Evolutionary conservation across 2,329 filamentous ascomycete genomes (phyloP), one percentile per base, ranked within the genome.

Genomic region (Hymenoscyphus scutula): DNA sequence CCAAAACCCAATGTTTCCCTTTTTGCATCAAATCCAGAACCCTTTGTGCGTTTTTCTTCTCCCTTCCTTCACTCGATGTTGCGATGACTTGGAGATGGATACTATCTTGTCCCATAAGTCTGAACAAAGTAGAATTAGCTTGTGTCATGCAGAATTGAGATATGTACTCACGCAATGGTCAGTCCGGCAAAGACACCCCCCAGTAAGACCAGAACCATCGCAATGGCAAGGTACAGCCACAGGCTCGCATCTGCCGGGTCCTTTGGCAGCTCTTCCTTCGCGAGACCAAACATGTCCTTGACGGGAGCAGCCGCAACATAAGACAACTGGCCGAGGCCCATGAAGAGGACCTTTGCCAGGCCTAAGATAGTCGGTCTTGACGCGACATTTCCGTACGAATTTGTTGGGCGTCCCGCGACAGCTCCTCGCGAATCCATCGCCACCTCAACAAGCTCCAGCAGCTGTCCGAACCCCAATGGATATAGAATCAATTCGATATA

Each of bases 1-100:
- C 95, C 62, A 99, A 81, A 23, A 99, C 94, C 95, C 95, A 99
- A 77, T 99, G 95, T 76, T 99, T 99, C 71, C 95, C 95, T 71
- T 85, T 89, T 67, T 91, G 87, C 61, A 99, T 79, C 30, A 99
- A 80, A 53, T 86, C 82, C 69, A 95, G 82, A 11, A 99, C 95
- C 67, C 86, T 89, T 62, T 84, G 85, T 0, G 95, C 95, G 74
- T 97, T 92, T 73, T 87, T 91, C 72, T 88, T 89, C 77, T 98
- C 94, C n/a, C 87, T 82, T 61, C 89, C 92, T 76, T 91, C 89
- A 54, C 90, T 88, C 60, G 95, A 96, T 48, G 89, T 88, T 58
- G 92, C 88, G 67, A 99, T 89, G 67, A 99, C 95, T 77, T 97
- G 95, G 17, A 99, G 84, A 76, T 99, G 97, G 72, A 98, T 96